Base-by-base conservation (phyloP, 2,329 filamentous ascomycete genomes). In the Paecilomyces dactylethromorphus region DNA sequence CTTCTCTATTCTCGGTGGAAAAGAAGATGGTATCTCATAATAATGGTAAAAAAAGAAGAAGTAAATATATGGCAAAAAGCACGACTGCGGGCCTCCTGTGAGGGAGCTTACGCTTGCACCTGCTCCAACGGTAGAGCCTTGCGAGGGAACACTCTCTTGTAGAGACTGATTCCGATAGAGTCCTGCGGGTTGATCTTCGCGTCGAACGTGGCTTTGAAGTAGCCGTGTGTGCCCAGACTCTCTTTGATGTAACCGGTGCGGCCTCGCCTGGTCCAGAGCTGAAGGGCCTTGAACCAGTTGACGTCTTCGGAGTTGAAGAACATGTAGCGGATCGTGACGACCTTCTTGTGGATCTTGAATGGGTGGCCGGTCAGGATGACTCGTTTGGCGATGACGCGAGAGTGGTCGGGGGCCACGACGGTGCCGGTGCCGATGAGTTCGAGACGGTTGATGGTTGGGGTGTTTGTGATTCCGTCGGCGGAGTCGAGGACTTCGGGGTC, bases 171-270 rank as follows among this genome's bases (percentile, higher is more conserved):
- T 55, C 91, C 94, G 53, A 99, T 87, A 2, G 92, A 87, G 77
- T 99, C 94, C 77, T 97, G 90, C 1, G 94, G 92, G 75, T 97
- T 97, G 74, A 99, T 93, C 72, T 89, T 90, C 12, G 88, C 91
- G 73, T 99, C 95, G 78, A 99, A 99, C 1, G 89, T 97, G 12
- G 94, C 94, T 82, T 99, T 99, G 84, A 97, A 97, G 79, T 99
- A 99, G n/a, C 94, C 94, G 75, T 99, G 94, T 35, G 94, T 99
- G 67, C 94, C 94, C 55, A 99, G 78, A 59, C 88, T 84, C 80
- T 99, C 94, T 81, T 97, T 97, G 80, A 99, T 86, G 74, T 87
- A 97, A 8, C 94, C 94, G 65, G 86, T 90, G 62, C 94, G 82
- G 6, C 94, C 94, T 31, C 93, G 80, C 78, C 86, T 90, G 4